Evolutionary conservation across 352 stramenopile species (phyloP).

Genomic region (Globisporangium sylvaticum): DNA sequence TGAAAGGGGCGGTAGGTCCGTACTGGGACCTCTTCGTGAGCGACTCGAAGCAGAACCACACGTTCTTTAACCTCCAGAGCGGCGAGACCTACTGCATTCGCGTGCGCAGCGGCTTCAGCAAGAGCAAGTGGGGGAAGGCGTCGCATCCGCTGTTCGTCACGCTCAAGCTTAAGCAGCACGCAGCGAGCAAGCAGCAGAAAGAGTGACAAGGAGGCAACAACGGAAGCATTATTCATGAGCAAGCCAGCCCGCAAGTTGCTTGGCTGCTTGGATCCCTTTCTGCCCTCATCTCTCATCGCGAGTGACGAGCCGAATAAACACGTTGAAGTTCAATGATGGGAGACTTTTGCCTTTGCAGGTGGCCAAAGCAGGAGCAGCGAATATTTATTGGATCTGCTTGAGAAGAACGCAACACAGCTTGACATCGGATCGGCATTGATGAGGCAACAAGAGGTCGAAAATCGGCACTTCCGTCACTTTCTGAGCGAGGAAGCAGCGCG

Average conservation of each 20-base stretch:
- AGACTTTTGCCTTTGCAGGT: too few species aligned
- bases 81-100: slow-evolving; percentile 30
- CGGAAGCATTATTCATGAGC: too few species aligned
- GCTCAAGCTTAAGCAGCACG: not conserved
- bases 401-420: too few species aligned
- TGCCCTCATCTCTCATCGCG: not conserved
- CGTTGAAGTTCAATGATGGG: not conserved
- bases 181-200: not conserved
- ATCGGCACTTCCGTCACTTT: too few species aligned
- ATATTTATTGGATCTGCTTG: too few species aligned
- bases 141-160: slow-evolving; percentile 24
- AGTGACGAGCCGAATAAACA: not conserved
- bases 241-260: too few species aligned
- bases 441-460: too few species aligned
- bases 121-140: slow-evolving; percentile 18
- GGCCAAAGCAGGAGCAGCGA: too few species aligned
- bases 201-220: not conserved
- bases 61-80: slow-evolving; percentile 24
- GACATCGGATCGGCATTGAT: too few species aligned
- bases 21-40: slow-evolving; percentile 24
- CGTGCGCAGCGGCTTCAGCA: slow-evolving; percentile 24
- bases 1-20: not conserved
- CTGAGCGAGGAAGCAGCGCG: too few species aligned
- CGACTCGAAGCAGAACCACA: slow-evolving; percentile 20
- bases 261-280: not conserved